Evolutionary conservation across 2,329 filamentous ascomycete species (phyloP), one percentile per base, ranked within the genome.

Genomic region (Fusarium xyrophilum): DNA sequence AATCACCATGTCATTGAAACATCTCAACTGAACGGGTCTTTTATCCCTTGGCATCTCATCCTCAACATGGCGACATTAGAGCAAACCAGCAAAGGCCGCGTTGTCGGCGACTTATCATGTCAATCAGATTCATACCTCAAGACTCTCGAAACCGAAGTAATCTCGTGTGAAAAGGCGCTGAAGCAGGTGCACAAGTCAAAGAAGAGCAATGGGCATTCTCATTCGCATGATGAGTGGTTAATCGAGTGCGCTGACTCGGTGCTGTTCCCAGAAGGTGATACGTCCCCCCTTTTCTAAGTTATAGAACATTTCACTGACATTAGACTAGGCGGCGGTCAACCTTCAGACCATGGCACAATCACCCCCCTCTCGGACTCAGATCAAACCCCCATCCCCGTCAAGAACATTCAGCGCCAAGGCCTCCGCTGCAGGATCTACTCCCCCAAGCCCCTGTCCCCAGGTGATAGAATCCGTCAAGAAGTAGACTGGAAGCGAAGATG

Each of bases 201-300:
- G 35, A 73, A 73, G 43, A 65, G 65, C 19, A 63, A 75, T 33
- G 68, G 68, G 2, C 70, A 74, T n/a, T 57, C 44, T 8, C 36
- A 65, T 3, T 30, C 58, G 9, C 42, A 63, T 4, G 73, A 76
- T 19, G 58, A 59, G 38, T 77, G 76, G 76, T 43, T 76, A 5
- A 68, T 77, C 10, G 76, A 77, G 25, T 77, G 73, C 43, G 62
- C 67, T 3, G 75, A 77, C 14, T 77, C 76, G 6, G 72, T 77
- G 0, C 39, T 77, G 0, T 77, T 77, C 3, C 76, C 76, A 0
- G 76, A 77, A 67, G 76, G 76, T 71, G 32, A 7, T 30, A 6
- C 8, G 11, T 11, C 3, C 1, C 14, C 2, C 3, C 2, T 7
- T n/a, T 2, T 2, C 2, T 5, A 0, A 4, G 3, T 0, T 14